Evolutionary conservation across 495 filamentous ascomycete genomes (phyloP).

Genomic region (Daldinia grandis): DNA sequence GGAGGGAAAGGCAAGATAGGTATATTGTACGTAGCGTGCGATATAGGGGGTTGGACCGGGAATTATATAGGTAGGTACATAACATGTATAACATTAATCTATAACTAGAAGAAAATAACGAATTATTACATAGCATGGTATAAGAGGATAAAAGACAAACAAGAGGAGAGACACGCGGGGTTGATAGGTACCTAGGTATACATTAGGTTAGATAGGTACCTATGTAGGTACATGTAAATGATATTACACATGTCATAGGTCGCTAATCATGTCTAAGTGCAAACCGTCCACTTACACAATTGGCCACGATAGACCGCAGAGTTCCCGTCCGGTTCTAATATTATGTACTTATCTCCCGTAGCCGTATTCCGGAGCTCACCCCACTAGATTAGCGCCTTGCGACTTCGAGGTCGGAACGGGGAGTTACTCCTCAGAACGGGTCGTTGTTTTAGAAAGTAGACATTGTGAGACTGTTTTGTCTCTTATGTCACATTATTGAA

Average conservation of each 20-base stretch:
- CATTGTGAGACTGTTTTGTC: constrained; percentile 1
- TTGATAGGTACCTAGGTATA: background rate
- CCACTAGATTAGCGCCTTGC: constrained; percentile 25
- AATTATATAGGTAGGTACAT: background rate
- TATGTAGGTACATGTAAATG: background rate
- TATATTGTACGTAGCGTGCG: background rate
- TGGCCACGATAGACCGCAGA: constrained; percentile 20
- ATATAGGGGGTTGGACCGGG: background rate
- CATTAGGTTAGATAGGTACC: background rate
- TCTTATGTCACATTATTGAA: constrained; percentile 10
- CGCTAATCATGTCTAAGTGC: background rate
- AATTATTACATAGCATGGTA: background rate
- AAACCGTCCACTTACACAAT: constrained; percentile 12
- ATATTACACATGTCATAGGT: constrained; percentile 28
- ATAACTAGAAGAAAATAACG: background rate
- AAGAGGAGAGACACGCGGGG: background rate
- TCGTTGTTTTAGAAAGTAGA: background rate
- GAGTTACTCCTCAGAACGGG: constrained; percentile 11
- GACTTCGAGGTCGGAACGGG: constrained; percentile 33
- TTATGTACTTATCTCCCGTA: constrained; percentile 8
- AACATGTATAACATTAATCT: no score
- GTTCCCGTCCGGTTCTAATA: constrained; percentile 9
- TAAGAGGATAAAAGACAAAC: background rate
- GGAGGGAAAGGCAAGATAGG: background rate
- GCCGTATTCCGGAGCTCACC: constrained; percentile 39